Evolutionary conservation across 306 rosid genomes (phyloP).

Genomic region (Carpinus viminea): DNA sequence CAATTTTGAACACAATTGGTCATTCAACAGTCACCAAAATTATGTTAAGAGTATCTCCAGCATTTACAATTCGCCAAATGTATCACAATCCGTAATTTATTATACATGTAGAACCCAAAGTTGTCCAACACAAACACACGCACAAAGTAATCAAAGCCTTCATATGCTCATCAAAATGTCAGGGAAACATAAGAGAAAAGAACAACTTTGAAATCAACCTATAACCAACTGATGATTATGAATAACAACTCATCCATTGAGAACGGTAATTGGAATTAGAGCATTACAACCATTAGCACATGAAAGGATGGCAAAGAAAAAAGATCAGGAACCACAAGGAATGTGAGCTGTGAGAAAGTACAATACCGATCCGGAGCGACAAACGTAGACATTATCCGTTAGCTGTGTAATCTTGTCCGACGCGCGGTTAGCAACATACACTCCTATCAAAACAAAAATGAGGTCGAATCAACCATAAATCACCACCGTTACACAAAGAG

Average conservation of each 20-base stretch:
- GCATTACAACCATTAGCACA: background rate
- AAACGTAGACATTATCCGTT: slow-evolving; percentile 90
- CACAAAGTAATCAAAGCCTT: no score
- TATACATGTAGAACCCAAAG: background rate
- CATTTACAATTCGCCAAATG: background rate
- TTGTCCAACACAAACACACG: background rate
- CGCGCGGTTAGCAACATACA: slow-evolving; percentile 88
- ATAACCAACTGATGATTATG: no score
- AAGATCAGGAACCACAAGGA: slow-evolving; percentile 5
- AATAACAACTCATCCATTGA: background rate
- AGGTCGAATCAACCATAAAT: slow-evolving; percentile 4
- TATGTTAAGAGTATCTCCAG: background rate
- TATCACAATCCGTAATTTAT: background rate
- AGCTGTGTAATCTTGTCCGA: slow-evolving; percentile 92
- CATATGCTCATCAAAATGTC: no score
- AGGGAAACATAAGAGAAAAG: no score
- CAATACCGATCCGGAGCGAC: slow-evolving; percentile 98
- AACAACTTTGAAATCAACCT: no score
- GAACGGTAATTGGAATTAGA: background rate
- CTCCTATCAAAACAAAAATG: slow-evolving; percentile 50
- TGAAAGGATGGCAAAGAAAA: background rate
- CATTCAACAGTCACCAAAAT: background rate
- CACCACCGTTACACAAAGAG: background rate
- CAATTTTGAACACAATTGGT: no score
- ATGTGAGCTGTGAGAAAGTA: slow-evolving; percentile 6